Conservation (phyloP, 2,329 filamentous ascomycete genomes). For the Huntiella bhutanensis region DNA sequence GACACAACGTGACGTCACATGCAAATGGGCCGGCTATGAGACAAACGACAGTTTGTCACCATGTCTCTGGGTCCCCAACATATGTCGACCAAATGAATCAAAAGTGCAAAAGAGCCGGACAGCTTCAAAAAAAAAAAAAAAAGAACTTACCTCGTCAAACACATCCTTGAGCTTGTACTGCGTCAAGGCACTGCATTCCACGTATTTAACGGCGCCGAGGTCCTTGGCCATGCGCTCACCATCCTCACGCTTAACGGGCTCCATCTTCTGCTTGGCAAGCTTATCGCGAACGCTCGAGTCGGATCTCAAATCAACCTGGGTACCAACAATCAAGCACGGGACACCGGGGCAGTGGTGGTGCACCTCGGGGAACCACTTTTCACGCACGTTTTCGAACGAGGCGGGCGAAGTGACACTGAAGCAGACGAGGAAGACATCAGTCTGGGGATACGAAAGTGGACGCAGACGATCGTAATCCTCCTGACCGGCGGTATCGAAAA, state of each 20-base stretch:
- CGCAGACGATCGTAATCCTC: conserved; percentile 98
- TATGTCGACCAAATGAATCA: too few relatives aligned
- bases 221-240: conserved; percentile 95
- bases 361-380: conserved; percentile 98
- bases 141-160: conserved; percentile 71
- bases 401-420: conserved; percentile 96
- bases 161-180: conserved; percentile 99
- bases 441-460: conserved; percentile 93
- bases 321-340: conserved; percentile 92
- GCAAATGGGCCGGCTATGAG: too few relatives aligned
- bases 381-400: conserved; percentile 96
- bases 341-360: conserved; percentile 97
- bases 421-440: conserved; percentile 96
- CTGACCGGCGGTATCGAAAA: conserved; percentile 97
- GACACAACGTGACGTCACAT: too few relatives aligned
- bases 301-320: conserved; percentile 88
- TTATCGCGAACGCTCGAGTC: conserved; percentile 78
- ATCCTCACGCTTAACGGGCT: conserved; percentile 76
- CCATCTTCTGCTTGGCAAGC: conserved; percentile 89
- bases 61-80: too few relatives aligned
- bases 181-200: conserved; percentile 93
- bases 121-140: too few relatives aligned
- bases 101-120: too few relatives aligned
- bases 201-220: conserved; percentile 93
- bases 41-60: too few relatives aligned